These are phyloP conservation scores for Pythium coloratum DNA, from an alignment of 352 stramenopile genomes.

Conservation along the genomic window DNA sequence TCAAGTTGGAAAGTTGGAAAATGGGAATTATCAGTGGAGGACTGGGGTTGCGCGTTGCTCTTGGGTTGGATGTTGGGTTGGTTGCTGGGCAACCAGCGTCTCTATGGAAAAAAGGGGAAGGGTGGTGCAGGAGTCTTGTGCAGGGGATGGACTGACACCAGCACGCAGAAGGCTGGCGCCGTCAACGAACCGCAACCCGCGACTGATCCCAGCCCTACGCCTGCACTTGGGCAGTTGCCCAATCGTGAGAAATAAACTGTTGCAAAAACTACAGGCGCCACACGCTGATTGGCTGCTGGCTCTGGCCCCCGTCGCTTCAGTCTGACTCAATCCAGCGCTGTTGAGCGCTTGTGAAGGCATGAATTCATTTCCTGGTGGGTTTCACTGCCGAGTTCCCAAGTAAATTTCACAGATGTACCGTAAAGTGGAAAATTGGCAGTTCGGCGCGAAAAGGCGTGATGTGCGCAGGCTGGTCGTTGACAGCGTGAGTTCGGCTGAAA, in stretches of 20 bases:
- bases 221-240: slow-evolving; percentile 20
- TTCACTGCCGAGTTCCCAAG: background rate
- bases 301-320: slow-evolving; percentile 19
- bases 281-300: slow-evolving; percentile 26
- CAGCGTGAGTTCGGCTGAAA: slow-evolving; percentile 1
- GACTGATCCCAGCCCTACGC: slow-evolving; percentile 22
- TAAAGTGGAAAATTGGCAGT: slow-evolving; percentile 5
- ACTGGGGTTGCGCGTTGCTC: slow-evolving; percentile 27
- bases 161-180: slow-evolving; percentile 10
- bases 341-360: slow-evolving; percentile 1
- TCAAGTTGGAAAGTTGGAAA: slow-evolving; percentile 24
- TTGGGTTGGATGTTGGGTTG: slow-evolving; percentile 3
- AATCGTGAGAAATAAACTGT: slow-evolving; percentile 23
- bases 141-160: slow-evolving; percentile 17
- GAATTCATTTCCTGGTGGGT: slow-evolving; percentile 19
- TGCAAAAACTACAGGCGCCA: slow-evolving; percentile 21
- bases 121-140: slow-evolving; percentile 1
- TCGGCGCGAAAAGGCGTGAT: slow-evolving; percentile 21
- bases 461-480: background rate
- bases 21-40: slow-evolving; percentile 27
- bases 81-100: slow-evolving; percentile 6
- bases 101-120: slow-evolving; percentile 8
- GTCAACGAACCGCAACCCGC: slow-evolving; percentile 27
- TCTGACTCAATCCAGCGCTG: slow-evolving; percentile 28
- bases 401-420: slow-evolving; percentile 6